A percentile compares a stretch with the other conserved stretches of the same genome.
phyloP scores from a whole-genome alignment of 192 early-diverging fungal species.

The Chytriomyces sp. region DNA sequence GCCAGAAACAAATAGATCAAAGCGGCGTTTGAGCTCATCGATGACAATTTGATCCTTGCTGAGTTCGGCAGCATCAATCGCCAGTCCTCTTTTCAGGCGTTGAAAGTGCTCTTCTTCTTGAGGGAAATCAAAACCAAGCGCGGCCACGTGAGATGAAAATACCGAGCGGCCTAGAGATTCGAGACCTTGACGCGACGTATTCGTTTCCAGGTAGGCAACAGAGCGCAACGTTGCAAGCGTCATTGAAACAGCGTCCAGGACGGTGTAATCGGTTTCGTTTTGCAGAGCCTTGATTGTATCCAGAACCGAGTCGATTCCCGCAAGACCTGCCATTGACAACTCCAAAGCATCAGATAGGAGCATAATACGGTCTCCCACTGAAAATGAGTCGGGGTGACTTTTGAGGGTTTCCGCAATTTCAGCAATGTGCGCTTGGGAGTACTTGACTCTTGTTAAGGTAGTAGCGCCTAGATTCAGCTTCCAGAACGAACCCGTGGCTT shows the following conservation, averaged over 20 bases:
- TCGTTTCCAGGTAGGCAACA: conserved; percentile 71
- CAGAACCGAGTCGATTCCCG: conserved; percentile 73
- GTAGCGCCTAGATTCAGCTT: conserved; percentile 83
- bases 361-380: conserved; percentile 74
- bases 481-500: conserved; percentile 56
- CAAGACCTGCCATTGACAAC: conserved; percentile 76
- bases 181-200: conserved; percentile 65
- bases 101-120: conserved; percentile 73
- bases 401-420: conserved; percentile 51
- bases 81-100: conserved; percentile 74
- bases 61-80: conserved; percentile 72
- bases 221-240: conserved; percentile 64
- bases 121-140: conserved; percentile 78
- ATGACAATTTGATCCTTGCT: conserved; percentile 60
- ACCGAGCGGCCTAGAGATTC: conserved; percentile 69
- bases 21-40: conserved; percentile 34
- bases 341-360: conserved; percentile 81
- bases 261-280: conserved; percentile 75
- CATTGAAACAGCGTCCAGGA: conserved; percentile 69
- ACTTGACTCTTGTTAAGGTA: conserved; percentile 84
- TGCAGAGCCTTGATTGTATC: conserved; percentile 73
- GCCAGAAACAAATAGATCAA: conserved; percentile 63
- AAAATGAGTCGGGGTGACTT: conserved; percentile 42
- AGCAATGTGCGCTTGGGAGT: conserved; percentile 36
- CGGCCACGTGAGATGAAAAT: conserved; percentile 72